Evolutionary conservation across 1,139 yeast species (phyloP), one percentile per base, ranked within the genome.

Genomic region (Candida sanyaensis): DNA sequence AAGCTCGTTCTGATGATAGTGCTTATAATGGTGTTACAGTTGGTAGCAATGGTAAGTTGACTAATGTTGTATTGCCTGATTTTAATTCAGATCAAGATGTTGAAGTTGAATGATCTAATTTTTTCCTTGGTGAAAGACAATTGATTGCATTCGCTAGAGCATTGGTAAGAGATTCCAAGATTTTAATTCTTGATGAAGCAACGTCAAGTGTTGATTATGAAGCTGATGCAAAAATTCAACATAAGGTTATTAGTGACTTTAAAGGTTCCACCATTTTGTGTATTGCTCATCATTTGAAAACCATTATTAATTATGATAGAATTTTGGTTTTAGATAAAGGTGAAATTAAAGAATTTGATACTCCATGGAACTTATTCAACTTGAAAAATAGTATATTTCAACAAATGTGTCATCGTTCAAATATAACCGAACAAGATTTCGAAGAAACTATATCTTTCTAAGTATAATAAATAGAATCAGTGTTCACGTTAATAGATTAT

Each of bases 391-490:
- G 64, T 42, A 58, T 62, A 29, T 63, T 86, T 67, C 71, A 78
- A 52, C 75, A 76, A 47, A 83, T 86, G 89, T 86, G 91, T 62
- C 73, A 68, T 13, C 75, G 79, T 53, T 76, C 86, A 4, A 75
- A 75, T 44, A 81, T 84, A 34, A 55, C 56, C 4, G 53, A 47
- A 12, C 60, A 56, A 12, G 73, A 68, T 48, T 66, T 68, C 46
- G 12, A 34, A 34, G 30, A 24, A 24, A 24, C 30, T 7, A 29
- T 36, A 24, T n/a, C 13, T 1, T 36, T 36, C 12, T 24, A 36
- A 17, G 21, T 17, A 17, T 17, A 17, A 17, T 17, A 17, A 17
- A 17, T 17, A 17, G 21, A 2, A 17, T 17, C 21, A 3, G 21
- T 17, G 3, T 17, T 17, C 21, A 3, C 2, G 3, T 17, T 17